phyloP scores from a whole-genome alignment of 306 rosid species.

The Vachellia pachyceras region DNA sequence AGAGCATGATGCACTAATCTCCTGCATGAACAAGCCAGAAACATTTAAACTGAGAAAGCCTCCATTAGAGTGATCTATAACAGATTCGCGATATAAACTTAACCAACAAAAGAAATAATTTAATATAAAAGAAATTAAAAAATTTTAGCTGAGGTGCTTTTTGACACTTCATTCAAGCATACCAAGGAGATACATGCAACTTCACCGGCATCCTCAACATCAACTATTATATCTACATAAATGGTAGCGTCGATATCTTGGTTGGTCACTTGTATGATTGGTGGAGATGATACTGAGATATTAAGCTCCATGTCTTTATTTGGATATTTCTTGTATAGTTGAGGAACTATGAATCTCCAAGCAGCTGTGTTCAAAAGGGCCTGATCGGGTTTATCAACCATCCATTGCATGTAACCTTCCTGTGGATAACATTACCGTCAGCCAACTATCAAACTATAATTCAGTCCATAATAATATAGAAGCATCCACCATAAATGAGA shows the following conservation, averaged over 20 bases:
- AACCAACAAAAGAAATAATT: background rate
- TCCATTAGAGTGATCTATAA: constrained; percentile 8
- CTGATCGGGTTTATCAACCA: constrained; percentile 62
- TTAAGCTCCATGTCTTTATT: constrained; percentile 70
- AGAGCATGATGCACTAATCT: constrained; percentile 62
- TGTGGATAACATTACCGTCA: constrained; percentile 27
- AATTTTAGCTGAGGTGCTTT: background rate
- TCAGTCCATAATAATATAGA: constrained; percentile 4
- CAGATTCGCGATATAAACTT: background rate
- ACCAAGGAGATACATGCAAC: constrained; percentile 84
- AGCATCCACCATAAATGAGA: constrained; percentile 12
- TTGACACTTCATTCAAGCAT: constrained; percentile 39
- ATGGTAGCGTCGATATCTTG: constrained; percentile 49
- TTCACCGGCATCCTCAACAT: constrained; percentile 60
- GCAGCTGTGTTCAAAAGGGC: constrained; percentile 66
- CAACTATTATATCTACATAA: constrained; percentile 58
- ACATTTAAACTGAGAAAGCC: background rate
- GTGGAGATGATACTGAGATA: constrained; percentile 69
- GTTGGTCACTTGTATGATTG: constrained; percentile 53
- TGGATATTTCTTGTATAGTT: constrained; percentile 76
- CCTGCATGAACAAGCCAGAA: constrained; percentile 53
- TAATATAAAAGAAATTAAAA: no score
- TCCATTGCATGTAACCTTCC: constrained; percentile 68
- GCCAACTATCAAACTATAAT: background rate
- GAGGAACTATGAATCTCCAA: constrained; percentile 86